Conservation (phyloP, 495 filamentous ascomycete genomes). For the Neurospora africana region DNA sequence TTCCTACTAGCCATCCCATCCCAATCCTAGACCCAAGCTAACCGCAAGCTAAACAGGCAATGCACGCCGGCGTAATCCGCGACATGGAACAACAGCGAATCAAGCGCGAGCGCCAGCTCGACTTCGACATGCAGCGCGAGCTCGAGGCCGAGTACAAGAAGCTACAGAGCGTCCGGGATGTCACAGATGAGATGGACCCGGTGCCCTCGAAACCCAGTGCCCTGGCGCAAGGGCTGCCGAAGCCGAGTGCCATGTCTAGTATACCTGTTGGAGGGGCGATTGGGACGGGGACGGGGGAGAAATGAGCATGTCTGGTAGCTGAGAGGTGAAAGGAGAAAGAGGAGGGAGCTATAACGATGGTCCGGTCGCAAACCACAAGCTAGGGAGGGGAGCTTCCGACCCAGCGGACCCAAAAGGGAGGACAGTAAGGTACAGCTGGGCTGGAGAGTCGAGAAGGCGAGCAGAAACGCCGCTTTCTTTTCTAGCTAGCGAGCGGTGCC, state of each 20-base stretch:
- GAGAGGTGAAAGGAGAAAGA: neutral
- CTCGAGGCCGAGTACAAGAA: constrained; percentile 87
- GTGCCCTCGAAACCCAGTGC: neutral
- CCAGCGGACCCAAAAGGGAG: neutral
- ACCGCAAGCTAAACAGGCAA: constrained; percentile 60
- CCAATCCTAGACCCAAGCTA: too few relatives aligned
- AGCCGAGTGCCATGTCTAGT: neutral
- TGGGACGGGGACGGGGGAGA: neutral
- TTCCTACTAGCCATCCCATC: too few relatives aligned
- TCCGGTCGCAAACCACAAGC: neutral
- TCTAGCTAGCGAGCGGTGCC: neutral
- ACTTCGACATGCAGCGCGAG: constrained; percentile 82
- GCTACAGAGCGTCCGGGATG: constrained; percentile 51
- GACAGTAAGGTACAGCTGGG: neutral
- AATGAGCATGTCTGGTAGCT: neutral
- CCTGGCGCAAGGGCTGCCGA: neutral
- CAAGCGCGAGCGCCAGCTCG: constrained; percentile 77
- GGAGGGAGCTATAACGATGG: neutral
- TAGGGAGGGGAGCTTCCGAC: neutral
- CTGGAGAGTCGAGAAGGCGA: neutral
- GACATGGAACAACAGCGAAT: constrained; percentile 90
- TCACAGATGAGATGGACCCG: constrained; percentile 14
- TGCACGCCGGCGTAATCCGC: constrained; percentile 90
- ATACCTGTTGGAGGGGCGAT: neutral
- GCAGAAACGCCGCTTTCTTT: neutral